Base-by-base conservation (phyloP, 768 basidiomycete species). In the Tylopilus sp. region DNA sequence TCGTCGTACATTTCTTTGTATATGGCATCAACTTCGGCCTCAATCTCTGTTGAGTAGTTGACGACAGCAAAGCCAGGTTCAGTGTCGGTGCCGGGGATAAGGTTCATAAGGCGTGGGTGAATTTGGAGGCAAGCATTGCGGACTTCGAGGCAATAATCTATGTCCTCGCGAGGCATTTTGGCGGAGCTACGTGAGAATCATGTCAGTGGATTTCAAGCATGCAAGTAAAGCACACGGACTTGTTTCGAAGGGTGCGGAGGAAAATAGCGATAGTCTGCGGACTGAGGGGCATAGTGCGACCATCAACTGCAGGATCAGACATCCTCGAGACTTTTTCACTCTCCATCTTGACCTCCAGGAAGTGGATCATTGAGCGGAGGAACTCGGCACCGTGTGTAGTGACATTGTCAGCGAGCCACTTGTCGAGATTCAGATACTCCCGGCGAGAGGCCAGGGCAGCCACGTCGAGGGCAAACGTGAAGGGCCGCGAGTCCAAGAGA, bases 1-100 rank as follows among this genome's bases (percentile, higher is more conserved):
- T 93, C 92, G 67, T 93, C 90, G 71, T 98, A 99, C 94, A 99
- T 97, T 71, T 93, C 86, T 71, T 93, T 94, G 78, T 96, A 98
- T 68, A 97, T 94, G 48, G 84, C 79, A 61, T 98, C 97, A 52
- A 97, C 94, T 72, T 98, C 94, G 12, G 83, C 77, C 68, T 97
- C 92, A 50, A 96, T 89, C 62, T 98, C 95, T 44, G 86, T 72
- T 7, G 90, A 78, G 72, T 97, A 98, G 53, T 76, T 85, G 66
- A 95, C 84, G 21, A 97, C 95, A 6, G 84, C 78, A 67, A 96
- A 88, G 22, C 95, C 96, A 21, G 94, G 93, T 67, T 98, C 96
- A 22, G 81, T 78, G 56, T 98, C 94, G 21, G 85, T 81, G 37
- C 84, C 85, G 19, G 97, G 95, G 19, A 82, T 81, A 21, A 99